Evolutionary conservation across 1,284 basidiomycete species (phyloP).

Genomic region (Hymenochaete sp.): DNA sequence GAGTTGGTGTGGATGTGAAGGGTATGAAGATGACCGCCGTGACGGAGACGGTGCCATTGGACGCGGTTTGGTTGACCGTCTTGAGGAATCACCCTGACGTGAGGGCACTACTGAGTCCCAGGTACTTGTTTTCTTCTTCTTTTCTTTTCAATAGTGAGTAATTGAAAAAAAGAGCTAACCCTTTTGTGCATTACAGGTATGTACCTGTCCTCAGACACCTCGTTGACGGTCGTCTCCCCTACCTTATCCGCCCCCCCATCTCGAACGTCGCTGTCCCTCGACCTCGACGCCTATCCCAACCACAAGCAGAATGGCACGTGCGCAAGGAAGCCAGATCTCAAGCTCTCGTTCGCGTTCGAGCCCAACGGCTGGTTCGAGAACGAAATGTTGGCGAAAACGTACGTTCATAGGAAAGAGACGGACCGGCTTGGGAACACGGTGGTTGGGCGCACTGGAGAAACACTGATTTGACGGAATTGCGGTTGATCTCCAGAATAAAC

Average conservation of each 20-base stretch:
- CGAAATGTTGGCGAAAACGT: conserved; percentile 82
- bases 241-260: too few relatives aligned
- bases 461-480: conserved; percentile 93
- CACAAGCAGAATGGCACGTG: too few relatives aligned
- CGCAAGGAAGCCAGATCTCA: conserved; percentile 88
- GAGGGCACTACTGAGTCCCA: too few relatives aligned
- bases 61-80: conserved; percentile 98
- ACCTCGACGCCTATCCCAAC: conserved; percentile 39
- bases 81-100: conserved; percentile 87
- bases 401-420: conserved; percentile 93
- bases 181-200: conserved; percentile 93
- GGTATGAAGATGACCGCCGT: too few relatives aligned
- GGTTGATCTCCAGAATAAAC: too few relatives aligned
- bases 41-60: too few relatives aligned
- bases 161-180: too few relatives aligned
- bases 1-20: too few relatives aligned
- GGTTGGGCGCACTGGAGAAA: conserved; percentile 91
- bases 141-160: too few relatives aligned
- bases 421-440: conserved; percentile 93
- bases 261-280: too few relatives aligned
- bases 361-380: conserved; percentile 89
- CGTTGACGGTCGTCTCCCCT: conserved; percentile 60
- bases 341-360: conserved; percentile 77
- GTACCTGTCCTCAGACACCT: conserved; percentile 68
- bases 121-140: too few relatives aligned